Evolutionary conservation across 768 basidiomycete species (phyloP).

Genomic region (Epithele typhae): DNA sequence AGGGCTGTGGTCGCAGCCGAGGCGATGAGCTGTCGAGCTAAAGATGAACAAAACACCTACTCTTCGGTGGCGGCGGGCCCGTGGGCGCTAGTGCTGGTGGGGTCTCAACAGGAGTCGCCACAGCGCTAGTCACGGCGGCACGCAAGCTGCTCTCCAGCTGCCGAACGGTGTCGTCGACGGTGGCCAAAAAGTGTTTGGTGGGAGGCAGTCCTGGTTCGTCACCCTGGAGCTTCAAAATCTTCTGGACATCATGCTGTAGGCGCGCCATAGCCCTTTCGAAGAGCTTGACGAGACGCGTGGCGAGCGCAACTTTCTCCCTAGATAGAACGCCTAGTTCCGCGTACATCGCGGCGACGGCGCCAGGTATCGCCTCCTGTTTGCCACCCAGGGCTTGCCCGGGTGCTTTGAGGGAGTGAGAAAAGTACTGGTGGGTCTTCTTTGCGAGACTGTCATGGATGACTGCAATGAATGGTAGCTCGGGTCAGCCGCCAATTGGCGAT

Average conservation of each 20-base stretch:
- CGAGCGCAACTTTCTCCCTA: conserved; percentile 40
- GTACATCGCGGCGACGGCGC: conserved; percentile 29
- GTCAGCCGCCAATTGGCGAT: no score
- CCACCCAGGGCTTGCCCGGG: conserved; percentile 16
- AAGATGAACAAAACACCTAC: conserved; percentile 5
- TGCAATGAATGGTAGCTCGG: no score
- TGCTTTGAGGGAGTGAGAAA: conserved; percentile 37
- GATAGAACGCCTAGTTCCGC: conserved; percentile 30
- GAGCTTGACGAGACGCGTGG: conserved; percentile 40
- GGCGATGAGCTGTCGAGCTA: no score
- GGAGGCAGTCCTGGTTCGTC: conserved; percentile 34
- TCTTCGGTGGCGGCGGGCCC: conserved; percentile 18
- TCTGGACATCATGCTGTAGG: conserved; percentile 42
- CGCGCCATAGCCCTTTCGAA: conserved; percentile 42
- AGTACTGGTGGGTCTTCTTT: conserved; percentile 38
- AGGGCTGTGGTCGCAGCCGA: no score
- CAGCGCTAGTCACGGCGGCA: conserved; percentile 24
- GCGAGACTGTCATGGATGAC: no score
- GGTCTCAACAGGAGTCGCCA: conserved; percentile 22
- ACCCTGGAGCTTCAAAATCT: conserved; percentile 41
- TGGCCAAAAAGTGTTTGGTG: conserved; percentile 23
- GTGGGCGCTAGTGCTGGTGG: conserved; percentile 13
- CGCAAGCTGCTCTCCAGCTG: conserved; percentile 38
- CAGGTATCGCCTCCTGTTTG: conserved; percentile 35
- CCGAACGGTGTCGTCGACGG: conserved; percentile 30